These are phyloP conservation scores for Sporothrix pallida DNA, from an alignment of 2,329 filamentous ascomycete genomes.

Conservation along the genomic window DNA sequence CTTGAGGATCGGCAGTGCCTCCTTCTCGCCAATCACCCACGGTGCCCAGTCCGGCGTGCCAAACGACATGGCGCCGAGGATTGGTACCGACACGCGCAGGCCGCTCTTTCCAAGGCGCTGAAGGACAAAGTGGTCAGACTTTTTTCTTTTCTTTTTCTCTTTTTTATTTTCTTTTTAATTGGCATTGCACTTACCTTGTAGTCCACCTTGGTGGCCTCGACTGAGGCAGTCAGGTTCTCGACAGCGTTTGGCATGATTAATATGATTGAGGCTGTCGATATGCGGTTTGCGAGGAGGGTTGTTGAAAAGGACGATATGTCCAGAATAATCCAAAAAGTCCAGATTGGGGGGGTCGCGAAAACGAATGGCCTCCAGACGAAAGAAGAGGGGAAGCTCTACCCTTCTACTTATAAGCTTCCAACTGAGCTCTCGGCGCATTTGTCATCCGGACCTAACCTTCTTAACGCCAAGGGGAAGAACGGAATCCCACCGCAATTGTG, in stretches of 20 bases:
- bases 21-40: slow-evolving; percentile 51
- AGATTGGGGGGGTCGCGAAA: too few relatives aligned
- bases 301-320: not conserved
- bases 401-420: not conserved
- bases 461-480: too few relatives aligned
- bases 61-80: slow-evolving; percentile 60
- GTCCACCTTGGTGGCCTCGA: slow-evolving; percentile 32
- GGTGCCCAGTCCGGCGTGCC: slow-evolving; percentile 54
- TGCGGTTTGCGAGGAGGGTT: not conserved
- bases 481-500: not conserved
- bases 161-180: not conserved
- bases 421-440: not conserved
- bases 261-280: not conserved
- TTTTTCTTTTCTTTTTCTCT: not conserved
- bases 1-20: slow-evolving; percentile 63
- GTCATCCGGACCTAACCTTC: slow-evolving; percentile 10
- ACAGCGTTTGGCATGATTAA: slow-evolving; percentile 17
- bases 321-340: too few relatives aligned
- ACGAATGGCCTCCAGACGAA: too few relatives aligned
- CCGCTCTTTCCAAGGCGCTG: slow-evolving; percentile 56
- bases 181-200: slow-evolving; percentile 22
- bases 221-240: slow-evolving; percentile 18
- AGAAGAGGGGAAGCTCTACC: not conserved
- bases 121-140: not conserved
- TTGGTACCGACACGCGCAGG: slow-evolving; percentile 60